Conservation (phyloP, 495 filamentous ascomycete genomes). For the Penicillium nucicola region DNA sequence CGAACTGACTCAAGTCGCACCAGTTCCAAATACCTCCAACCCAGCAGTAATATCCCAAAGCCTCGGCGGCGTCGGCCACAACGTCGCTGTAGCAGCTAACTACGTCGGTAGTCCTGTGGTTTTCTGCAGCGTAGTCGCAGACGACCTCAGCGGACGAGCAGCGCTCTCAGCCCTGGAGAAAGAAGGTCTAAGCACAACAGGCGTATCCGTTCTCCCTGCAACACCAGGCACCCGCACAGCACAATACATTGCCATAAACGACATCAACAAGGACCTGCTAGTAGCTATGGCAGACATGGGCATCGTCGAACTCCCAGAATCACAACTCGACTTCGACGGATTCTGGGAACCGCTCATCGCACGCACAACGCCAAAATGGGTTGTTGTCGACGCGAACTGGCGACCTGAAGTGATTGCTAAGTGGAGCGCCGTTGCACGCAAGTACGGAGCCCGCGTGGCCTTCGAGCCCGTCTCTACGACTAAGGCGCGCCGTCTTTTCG, state of each 20-base stretch:
- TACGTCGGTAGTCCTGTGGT: slow-evolving; percentile 53
- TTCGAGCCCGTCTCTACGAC: slow-evolving; percentile 88
- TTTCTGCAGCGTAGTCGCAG: slow-evolving; percentile 73
- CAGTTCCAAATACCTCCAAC: slow-evolving; percentile 79
- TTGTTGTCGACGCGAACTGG: slow-evolving; percentile 86
- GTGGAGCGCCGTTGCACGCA: slow-evolving; percentile 59
- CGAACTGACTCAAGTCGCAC: slow-evolving; percentile 31
- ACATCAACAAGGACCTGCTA: slow-evolving; percentile 72
- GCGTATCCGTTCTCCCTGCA: slow-evolving; percentile 54
- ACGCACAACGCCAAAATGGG: slow-evolving; percentile 60
- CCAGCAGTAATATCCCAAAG: slow-evolving; percentile 74
- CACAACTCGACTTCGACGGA: slow-evolving; percentile 39
- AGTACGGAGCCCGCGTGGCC: slow-evolving; percentile 55
- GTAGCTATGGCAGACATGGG: slow-evolving; percentile 94
- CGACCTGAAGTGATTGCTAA: slow-evolving; percentile 53
- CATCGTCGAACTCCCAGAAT: slow-evolving; percentile 62
- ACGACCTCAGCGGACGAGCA: slow-evolving; percentile 73
- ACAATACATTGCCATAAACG: slow-evolving; percentile 90
- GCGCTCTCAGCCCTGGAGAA: slow-evolving; percentile 59
- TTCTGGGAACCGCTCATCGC: slow-evolving; percentile 59
- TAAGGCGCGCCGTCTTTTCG: slow-evolving; percentile 72
- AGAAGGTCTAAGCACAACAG: slow-evolving; percentile 60
- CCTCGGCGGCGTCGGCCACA: slow-evolving; percentile 92
- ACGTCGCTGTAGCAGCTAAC: slow-evolving; percentile 79
- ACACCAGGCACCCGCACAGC: slow-evolving; percentile 62